Evolutionary conservation across 2,329 filamentous ascomycete genomes (phyloP).

Genomic region (Aspergillus jensenii): DNA sequence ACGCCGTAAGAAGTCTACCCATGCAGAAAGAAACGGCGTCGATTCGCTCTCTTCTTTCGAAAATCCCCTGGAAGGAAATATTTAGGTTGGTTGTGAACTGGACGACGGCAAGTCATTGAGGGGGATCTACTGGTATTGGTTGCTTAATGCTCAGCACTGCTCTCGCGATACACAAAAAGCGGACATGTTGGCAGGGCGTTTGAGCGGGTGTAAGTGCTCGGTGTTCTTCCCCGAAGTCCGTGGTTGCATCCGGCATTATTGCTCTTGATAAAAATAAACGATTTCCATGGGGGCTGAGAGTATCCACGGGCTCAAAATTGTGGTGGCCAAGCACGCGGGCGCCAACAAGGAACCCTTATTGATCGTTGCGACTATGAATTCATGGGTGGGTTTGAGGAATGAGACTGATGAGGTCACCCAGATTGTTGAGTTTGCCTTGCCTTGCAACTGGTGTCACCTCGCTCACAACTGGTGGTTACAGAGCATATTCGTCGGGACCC

Average conservation of each 20-base stretch:
- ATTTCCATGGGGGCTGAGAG: not conserved
- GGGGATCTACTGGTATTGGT: not conserved
- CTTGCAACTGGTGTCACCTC: not conserved
- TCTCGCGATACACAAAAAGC: not conserved
- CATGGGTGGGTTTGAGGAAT: not conserved
- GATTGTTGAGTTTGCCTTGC: not conserved
- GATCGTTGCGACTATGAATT: not conserved
- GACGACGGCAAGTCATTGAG: not conserved
- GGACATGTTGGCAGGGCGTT: not conserved
- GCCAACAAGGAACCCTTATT: not conserved
- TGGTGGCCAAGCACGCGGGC: not conserved
- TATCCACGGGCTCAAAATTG: slow-evolving; percentile 1
- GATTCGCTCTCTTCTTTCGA: not conserved
- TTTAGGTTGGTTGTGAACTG: not conserved
- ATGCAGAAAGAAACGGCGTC: not conserved
- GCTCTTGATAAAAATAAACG: not conserved
- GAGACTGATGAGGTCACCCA: not conserved
- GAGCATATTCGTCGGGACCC: not conserved
- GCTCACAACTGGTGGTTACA: not conserved
- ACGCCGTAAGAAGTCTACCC: not conserved
- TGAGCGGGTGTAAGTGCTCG: not conserved
- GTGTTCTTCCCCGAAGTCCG: not conserved
- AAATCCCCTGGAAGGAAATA: slow-evolving; percentile 3
- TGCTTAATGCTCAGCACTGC: not conserved
- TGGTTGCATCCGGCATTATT: not conserved